Conservation (phyloP, 2,329 filamentous ascomycete species). For the Cyclaneusma minus region DNA sequence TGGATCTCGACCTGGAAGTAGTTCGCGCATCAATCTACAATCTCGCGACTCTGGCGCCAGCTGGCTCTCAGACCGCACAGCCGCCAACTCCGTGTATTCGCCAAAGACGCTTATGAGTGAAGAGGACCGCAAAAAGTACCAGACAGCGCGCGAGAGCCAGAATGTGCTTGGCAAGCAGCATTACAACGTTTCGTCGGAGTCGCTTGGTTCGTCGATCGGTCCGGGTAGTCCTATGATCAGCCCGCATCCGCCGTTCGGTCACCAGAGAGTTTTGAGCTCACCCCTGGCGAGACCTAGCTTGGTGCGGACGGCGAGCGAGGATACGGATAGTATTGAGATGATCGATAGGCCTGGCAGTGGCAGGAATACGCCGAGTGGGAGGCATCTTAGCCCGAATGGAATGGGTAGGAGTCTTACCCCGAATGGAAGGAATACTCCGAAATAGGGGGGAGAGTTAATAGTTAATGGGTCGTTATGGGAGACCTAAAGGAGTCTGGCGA, state of each 20-base stretch:
- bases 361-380: no score
- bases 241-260: no score
- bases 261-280: no score
- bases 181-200: constrained; percentile 14
- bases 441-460: no score
- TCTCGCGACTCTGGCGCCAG: constrained; percentile 53
- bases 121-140: constrained; percentile 61
- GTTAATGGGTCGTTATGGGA: no score
- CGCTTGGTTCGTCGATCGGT: constrained; percentile 18
- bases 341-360: no score
- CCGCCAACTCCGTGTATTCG: constrained; percentile 44
- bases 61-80: constrained; percentile 39
- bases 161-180: constrained; percentile 12
- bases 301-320: constrained; percentile 13
- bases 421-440: no score
- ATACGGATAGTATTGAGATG: constrained; percentile 12
- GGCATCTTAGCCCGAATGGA: no score
- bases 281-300: constrained; percentile 20
- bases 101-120: constrained; percentile 66
- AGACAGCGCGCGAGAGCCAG: constrained; percentile 46
- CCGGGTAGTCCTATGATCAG: constrained; percentile 19
- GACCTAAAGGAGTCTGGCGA: no score
- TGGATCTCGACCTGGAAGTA: constrained; percentile 26
- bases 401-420: no score
- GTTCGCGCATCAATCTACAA: constrained; percentile 31